phyloP scores from a whole-genome alignment of 202 grass and related monocot genomes.

The Cymbopogon flexuosus region DNA sequence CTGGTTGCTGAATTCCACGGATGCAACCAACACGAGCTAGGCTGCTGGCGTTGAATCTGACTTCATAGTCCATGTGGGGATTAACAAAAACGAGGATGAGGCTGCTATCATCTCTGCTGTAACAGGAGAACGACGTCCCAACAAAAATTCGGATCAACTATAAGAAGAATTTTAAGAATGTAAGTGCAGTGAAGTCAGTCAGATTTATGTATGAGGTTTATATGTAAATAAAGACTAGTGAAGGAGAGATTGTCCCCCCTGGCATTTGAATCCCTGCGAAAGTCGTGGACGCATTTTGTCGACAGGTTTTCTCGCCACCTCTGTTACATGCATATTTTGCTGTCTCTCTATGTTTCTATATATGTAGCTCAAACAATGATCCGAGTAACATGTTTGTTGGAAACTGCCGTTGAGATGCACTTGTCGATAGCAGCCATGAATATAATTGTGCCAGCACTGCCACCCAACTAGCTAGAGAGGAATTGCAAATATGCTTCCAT shows the following conservation, averaged over 20 bases:
- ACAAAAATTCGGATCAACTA: not conserved
- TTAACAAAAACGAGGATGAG: not conserved
- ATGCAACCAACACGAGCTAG: not conserved
- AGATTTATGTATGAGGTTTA: not conserved
- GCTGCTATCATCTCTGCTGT: not conserved
- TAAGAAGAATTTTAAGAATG: not conserved
- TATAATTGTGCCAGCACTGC: not conserved
- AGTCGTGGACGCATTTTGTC: not conserved
- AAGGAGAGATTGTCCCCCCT: not conserved
- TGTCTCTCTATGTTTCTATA: not conserved
- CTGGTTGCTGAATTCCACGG: not conserved
- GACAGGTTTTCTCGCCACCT: not conserved
- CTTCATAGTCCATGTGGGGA: slow-evolving; percentile 16
- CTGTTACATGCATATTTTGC: not conserved
- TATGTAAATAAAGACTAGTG: not conserved
- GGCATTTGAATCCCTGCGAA: not conserved
- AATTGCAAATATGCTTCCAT: not conserved
- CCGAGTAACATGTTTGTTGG: not conserved
- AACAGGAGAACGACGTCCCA: slow-evolving; percentile 18
- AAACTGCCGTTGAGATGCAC: not conserved
- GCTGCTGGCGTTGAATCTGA: not conserved
- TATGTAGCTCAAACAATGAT: not conserved
- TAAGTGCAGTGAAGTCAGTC: not conserved
- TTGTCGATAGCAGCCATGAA: not conserved
- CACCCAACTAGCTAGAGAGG: not conserved